Evolutionary conservation across 306 rosid genomes (phyloP).

Genomic region (Prinsepia uniflora): DNA sequence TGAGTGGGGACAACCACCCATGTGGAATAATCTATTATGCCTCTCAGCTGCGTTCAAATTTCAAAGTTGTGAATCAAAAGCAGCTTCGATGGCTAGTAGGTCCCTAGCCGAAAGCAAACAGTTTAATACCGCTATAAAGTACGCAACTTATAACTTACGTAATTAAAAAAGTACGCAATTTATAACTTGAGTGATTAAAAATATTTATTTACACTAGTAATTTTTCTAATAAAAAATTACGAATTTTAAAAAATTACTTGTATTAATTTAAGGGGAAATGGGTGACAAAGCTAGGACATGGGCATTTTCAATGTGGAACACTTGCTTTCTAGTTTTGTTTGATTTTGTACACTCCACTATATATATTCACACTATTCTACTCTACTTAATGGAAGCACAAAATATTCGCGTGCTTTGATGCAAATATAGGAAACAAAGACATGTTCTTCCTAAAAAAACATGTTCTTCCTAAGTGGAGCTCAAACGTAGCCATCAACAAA

Average conservation of each 20-base stretch:
- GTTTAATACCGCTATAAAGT: no score
- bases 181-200: no score
- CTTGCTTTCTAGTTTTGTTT: constrained; percentile 8
- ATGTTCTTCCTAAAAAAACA: background rate
- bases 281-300: background rate
- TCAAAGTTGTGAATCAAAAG: constrained; percentile 45
- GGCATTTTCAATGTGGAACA: background rate
- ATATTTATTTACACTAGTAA: no score
- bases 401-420: background rate
- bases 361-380: background rate
- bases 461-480: constrained; percentile 5
- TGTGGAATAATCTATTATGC: constrained; percentile 42
- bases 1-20: constrained; percentile 50
- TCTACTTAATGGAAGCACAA: background rate
- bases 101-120: constrained; percentile 47
- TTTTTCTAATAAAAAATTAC: background rate
- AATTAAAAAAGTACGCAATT: no score
- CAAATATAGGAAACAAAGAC: background rate
- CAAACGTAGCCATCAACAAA: constrained; percentile 22
- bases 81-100: constrained; percentile 43
- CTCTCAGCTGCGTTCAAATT: constrained; percentile 14
- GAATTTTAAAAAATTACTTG: constrained; percentile 5
- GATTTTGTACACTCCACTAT: background rate
- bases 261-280: constrained; percentile 15
- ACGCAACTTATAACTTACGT: no score